These are phyloP conservation scores for Aaosphaeria arxii DNA, from an alignment of 2,329 filamentous ascomycete genomes.

Conservation along the genomic window DNA sequence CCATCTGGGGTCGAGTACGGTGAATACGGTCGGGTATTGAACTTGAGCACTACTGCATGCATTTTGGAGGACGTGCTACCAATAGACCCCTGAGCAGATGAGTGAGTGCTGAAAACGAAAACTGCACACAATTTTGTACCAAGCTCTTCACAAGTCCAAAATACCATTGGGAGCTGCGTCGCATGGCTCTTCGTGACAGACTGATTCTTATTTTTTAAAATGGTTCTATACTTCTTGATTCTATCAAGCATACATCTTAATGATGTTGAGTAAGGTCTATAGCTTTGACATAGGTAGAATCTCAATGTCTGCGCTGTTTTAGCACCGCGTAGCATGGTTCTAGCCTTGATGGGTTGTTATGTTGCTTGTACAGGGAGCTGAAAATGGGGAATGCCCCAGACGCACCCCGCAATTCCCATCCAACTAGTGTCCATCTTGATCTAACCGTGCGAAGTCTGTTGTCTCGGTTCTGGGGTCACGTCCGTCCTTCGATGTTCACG, in stretches of 20 bases:
- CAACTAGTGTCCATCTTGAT: background rate
- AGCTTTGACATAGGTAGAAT: too few relatives aligned
- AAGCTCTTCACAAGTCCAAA: too few relatives aligned
- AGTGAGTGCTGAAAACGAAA: too few relatives aligned
- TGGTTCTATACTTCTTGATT: too few relatives aligned
- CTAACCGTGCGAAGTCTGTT: background rate
- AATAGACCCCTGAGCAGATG: background rate
- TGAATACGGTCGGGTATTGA: background rate
- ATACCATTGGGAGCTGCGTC: too few relatives aligned
- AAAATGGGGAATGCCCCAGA: background rate
- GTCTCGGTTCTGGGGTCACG: background rate
- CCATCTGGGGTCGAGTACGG: background rate
- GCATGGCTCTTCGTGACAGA: too few relatives aligned
- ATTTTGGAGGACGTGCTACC: background rate
- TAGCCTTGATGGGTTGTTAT: background rate
- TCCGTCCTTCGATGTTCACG: background rate
- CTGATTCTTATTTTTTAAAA: too few relatives aligned
- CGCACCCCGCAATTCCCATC: background rate
- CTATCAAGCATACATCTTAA: too few relatives aligned
- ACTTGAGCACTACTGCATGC: background rate
- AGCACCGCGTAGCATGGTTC: background rate
- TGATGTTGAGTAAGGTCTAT: too few relatives aligned
- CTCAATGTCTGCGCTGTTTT: too few relatives aligned
- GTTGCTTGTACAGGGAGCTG: background rate
- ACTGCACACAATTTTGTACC: too few relatives aligned